Evolutionary conservation across 2,329 filamentous ascomycete genomes (phyloP).

Genomic region (Aaosphaeria arxii): DNA sequence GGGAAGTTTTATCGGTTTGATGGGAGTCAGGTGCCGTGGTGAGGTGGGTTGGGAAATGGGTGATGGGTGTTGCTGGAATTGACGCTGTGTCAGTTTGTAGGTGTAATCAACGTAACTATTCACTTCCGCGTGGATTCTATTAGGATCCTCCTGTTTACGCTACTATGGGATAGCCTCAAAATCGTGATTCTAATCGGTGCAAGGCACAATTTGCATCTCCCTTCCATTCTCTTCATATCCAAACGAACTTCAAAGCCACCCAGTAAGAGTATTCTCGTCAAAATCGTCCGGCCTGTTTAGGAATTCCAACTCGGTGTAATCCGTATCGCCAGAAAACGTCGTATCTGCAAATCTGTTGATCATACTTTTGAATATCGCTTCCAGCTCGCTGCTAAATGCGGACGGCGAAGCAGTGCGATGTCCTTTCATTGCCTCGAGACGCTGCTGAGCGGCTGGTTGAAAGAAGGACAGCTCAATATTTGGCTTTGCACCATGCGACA

Average conservation of each 20-base stretch:
- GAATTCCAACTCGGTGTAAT: neutral
- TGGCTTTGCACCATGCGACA: neutral
- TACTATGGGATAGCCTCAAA: too few relatives aligned
- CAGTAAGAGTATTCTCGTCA: neutral
- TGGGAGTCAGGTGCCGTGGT: constrained; percentile 36
- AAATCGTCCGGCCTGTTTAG: neutral
- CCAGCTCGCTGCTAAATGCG: neutral
- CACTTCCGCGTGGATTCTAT: too few relatives aligned
- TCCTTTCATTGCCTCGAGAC: neutral
- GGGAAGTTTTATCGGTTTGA: constrained; percentile 39
- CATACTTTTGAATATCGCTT: neutral
- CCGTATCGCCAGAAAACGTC: neutral
- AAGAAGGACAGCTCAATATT: neutral
- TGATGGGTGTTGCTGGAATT: neutral
- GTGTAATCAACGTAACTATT: too few relatives aligned
- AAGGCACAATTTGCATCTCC: too few relatives aligned
- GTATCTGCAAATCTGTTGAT: neutral
- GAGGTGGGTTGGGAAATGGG: neutral
- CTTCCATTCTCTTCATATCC: too few relatives aligned
- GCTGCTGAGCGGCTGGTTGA: neutral
- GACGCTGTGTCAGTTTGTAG: too few relatives aligned
- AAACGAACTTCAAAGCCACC: neutral
- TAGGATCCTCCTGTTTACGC: too few relatives aligned
- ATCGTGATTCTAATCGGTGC: too few relatives aligned
- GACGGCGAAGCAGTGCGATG: neutral